Evolutionary conservation across 2,329 filamentous ascomycete genomes (phyloP), one percentile per base, ranked within the genome.

Genomic region (Neobulgaria alba): DNA sequence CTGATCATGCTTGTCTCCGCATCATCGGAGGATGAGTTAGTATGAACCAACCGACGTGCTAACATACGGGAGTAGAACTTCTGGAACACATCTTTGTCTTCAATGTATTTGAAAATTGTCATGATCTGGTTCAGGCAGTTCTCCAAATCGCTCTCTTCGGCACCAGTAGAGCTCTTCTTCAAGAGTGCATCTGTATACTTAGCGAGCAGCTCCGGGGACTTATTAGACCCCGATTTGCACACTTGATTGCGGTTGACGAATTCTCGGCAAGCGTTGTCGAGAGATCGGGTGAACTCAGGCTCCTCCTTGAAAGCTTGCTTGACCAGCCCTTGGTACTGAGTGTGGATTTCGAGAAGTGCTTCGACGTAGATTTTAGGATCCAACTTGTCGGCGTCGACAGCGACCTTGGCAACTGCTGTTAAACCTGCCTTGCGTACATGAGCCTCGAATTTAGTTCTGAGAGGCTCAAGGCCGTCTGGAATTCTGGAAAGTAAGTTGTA

Each of bases 101-200:
- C 92, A 49, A 98, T 96, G 65, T 98, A 98, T 68, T 96, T 96
- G 77, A 98, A 98, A 41, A 98, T 87, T 1, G 90, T 95, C 92
- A 98, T 98, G 56, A 98, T 92, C 62, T 95, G 86, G 15, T 78
- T 79, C 20, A 96, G 69, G 21, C 87, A 83, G 51, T 83, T 82
- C 66, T 98, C 92, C 55, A 96, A 74, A 58, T 98, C 90, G 21
- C 85, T 83, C 59, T 98, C 92, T 59, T 96, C 92, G 10, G 88
- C 86, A 54, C 88, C 87, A 54, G 89, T 93, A 20, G 84, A 85
- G 52, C 86, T 90, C 71, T 95, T 95, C 64, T 92, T 90, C 38
- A 98, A 71, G 21, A 98, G 69, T 8, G 88, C 81, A 61, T 98
- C 92, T 21, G 89, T 86, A 61, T 98, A 96, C 64, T 95, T 95